Evolutionary conservation across 2,329 filamentous ascomycete species (phyloP).

Genomic region (Scytalidium sp.): DNA sequence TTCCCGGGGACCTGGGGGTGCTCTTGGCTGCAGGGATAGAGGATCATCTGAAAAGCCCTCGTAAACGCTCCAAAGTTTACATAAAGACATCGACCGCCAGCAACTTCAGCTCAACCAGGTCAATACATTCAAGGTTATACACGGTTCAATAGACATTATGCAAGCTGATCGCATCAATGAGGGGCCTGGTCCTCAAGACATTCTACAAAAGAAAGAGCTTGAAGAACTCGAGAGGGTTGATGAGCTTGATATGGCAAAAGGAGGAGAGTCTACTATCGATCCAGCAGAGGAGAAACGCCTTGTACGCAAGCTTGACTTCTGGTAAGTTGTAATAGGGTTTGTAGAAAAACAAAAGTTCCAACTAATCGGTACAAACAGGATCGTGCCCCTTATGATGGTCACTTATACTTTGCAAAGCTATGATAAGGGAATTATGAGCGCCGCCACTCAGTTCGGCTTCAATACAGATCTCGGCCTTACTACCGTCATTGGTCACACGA

Average conservation of each 20-base stretch:
- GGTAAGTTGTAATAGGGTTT: constrained; percentile 1
- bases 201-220: constrained; percentile 3
- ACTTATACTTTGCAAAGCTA: constrained; percentile 32
- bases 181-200: constrained; percentile 3
- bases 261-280: constrained; percentile 2
- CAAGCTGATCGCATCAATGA: constrained; percentile 7
- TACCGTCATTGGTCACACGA: constrained; percentile 9
- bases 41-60: no score
- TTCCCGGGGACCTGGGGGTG: no score
- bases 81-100: no score
- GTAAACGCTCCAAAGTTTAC: no score
- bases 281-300: constrained; percentile 7
- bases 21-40: no score
- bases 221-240: constrained; percentile 9
- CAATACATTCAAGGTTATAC: no score
- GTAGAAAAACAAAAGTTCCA: background rate
- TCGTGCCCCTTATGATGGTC: constrained; percentile 16
- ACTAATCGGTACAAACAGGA: constrained; percentile 7
- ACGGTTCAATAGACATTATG: constrained; percentile 2
- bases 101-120: no score
- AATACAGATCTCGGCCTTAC: constrained; percentile 21
- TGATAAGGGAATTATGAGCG: constrained; percentile 21
- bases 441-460: constrained; percentile 30
- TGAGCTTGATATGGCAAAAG: constrained; percentile 8
- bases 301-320: constrained; percentile 14